Evolutionary conservation across 2,329 filamentous ascomycete genomes (phyloP), one percentile per base, ranked within the genome.

Genomic region (Botrytis sinoallii): DNA sequence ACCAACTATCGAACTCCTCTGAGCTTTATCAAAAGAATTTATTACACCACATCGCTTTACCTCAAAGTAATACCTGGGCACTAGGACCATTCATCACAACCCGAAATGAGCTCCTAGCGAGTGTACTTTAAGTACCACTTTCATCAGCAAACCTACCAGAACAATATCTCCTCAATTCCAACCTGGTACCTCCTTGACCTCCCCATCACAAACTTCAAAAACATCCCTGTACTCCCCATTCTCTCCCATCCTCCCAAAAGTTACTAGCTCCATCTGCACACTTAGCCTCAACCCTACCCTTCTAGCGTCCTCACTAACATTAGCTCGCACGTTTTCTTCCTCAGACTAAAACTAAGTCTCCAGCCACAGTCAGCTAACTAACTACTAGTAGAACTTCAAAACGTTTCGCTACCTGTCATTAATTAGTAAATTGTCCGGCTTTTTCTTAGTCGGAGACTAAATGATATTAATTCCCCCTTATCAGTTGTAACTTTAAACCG

Each of bases 31-130:
- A 6, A 52, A 52, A n/a, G 22, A 52, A 52, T 1, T 10, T n/a
- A 14, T 3, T 3, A n/a, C 25, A 52, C 10, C 22, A 52, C 0
- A 25, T 12, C 6, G 0, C 4, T 52, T 6, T 25, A 12, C 2
- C 9, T 25, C 46, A 25, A 25, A 25, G 6, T 52, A 0, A 14
- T 52, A 12, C 22, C 10, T 4, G 22, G 9, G 22, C 46, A 25
- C 46, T 52, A 25, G 46, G 22, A 25, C 22, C 46, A 48, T 48
- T 4, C 46, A 52, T 52, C 22, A 52, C 10, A 25, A 1, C 22
- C 2, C 46, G 46, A 14, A 14, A 12, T 25, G 46, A n/a, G 5
- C 4, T 52, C 10, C 48, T 10, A 52, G 25, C 46, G 4, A 14
- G 48, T 25, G 4, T 52, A 52, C 48, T 52, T n/a, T 25, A 52